A percentile compares a stretch with the other conserved stretches of the same genome.
phyloP scores from a whole-genome alignment of 352 stramenopile genomes.

The Phytophthora lateralis region DNA sequence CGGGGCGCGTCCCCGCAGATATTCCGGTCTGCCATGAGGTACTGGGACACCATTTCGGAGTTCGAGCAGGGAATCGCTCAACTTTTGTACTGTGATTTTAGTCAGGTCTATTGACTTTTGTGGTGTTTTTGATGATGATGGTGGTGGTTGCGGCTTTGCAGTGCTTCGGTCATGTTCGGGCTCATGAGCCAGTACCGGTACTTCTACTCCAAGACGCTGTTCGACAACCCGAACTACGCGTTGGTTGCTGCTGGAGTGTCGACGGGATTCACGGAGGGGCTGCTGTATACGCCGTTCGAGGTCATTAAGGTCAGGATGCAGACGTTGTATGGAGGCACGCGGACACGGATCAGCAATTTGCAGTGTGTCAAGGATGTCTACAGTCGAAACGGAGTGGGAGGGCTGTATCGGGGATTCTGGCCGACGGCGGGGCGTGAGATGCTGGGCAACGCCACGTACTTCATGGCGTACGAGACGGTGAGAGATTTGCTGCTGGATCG shows the following conservation, averaged over 20 bases:
- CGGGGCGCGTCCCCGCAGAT: conserved; percentile 71
- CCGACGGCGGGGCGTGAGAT: conserved; percentile 77
- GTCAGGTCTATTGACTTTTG: conserved; percentile 11
- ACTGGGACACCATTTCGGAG: conserved; percentile 18
- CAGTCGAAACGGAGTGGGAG: conserved; percentile 55
- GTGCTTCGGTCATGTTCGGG: conserved; percentile 68
- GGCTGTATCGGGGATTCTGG: conserved; percentile 79
- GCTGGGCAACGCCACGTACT: conserved; percentile 87
- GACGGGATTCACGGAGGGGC: conserved; percentile 63
- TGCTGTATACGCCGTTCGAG: conserved; percentile 80
- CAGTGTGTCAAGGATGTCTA: conserved; percentile 75
- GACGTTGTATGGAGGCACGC: conserved; percentile 59
- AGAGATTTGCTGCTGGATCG: conserved; percentile 71
- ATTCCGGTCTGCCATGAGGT: conserved; percentile 72
- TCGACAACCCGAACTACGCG: conserved; percentile 57
- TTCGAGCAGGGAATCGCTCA: conserved; percentile 12
- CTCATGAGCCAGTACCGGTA: conserved; percentile 80
- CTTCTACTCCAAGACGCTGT: conserved; percentile 69
- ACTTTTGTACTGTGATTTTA: background rate
- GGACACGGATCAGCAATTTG: conserved; percentile 73
- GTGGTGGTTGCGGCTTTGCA: conserved; percentile 20
- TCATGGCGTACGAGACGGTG: conserved; percentile 78
- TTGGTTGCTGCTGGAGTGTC: conserved; percentile 60
- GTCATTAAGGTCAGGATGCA: conserved; percentile 82
- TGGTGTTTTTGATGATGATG: conserved; percentile 6